These are phyloP conservation scores for Fistulina hepatica DNA, from an alignment of 1,284 basidiomycete genomes.

Conservation along the genomic window DNA sequence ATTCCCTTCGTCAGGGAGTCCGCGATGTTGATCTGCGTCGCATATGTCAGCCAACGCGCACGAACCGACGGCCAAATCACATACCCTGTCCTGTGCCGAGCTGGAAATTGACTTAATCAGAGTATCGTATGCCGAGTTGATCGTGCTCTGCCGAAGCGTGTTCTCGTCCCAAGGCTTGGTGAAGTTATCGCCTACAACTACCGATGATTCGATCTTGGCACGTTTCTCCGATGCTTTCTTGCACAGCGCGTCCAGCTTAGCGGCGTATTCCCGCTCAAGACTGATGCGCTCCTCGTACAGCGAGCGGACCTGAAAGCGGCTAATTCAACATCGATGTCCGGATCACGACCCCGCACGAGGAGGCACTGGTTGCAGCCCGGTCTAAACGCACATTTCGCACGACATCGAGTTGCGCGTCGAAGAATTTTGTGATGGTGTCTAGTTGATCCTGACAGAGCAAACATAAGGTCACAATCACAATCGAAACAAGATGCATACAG, in stretches of 20 bases:
- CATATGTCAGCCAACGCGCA: too few species aligned
- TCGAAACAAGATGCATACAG: too few species aligned
- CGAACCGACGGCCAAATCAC: too few species aligned
- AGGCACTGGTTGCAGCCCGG: constrained; percentile 1
- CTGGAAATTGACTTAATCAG: constrained; percentile 50
- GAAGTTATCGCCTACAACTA: constrained; percentile 57
- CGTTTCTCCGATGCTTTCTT: constrained; percentile 65
- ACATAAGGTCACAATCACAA: too few species aligned
- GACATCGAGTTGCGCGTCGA: constrained; percentile 54
- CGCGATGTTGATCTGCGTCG: constrained; percentile 56
- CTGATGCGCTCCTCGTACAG: constrained; percentile 53
- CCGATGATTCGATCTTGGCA: constrained; percentile 37
- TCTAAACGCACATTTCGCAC: constrained; percentile 56
- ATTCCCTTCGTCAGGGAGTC: constrained; percentile 51
- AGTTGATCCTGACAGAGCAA: constrained; percentile 56
- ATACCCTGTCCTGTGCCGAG: constrained; percentile 55
- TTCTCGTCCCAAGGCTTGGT: constrained; percentile 49
- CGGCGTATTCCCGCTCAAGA: constrained; percentile 67
- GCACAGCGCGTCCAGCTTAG: constrained; percentile 51
- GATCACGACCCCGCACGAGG: neutral
- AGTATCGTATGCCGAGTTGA: constrained; percentile 55
- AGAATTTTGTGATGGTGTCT: constrained; percentile 37
- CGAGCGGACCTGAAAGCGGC: constrained; percentile 50
- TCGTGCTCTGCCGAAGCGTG: constrained; percentile 48
- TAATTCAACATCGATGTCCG: neutral